Evolutionary conservation across 257 asterid genomes (phyloP).

Genomic region (Asclepias syriaca): DNA sequence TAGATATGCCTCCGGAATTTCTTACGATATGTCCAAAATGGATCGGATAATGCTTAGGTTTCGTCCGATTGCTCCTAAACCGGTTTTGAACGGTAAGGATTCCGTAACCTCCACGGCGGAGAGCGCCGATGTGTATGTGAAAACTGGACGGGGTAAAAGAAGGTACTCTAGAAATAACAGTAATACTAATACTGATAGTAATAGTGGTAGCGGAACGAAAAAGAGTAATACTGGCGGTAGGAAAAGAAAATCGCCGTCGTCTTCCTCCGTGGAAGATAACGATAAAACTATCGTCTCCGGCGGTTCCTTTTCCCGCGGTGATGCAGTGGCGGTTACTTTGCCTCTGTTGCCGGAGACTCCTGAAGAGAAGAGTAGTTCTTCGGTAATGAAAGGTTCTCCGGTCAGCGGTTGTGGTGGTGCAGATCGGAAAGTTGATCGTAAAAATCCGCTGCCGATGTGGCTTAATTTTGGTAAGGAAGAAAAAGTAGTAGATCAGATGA

Average conservation of each 20-base stretch:
- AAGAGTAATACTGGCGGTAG: constrained; percentile 7
- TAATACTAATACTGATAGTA: background rate
- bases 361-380: background rate
- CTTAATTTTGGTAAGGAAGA: constrained; percentile 35
- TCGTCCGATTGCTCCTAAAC: constrained; percentile 88
- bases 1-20: constrained; percentile 40
- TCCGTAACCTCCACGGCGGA: constrained; percentile 27
- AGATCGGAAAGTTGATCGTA: background rate
- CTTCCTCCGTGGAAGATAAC: constrained; percentile 24
- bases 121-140: constrained; percentile 9
- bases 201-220: background rate
- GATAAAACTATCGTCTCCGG: constrained; percentile 20
- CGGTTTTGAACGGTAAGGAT: constrained; percentile 24
- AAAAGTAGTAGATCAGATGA: background rate
- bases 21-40: constrained; percentile 44
- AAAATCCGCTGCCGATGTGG: constrained; percentile 30
- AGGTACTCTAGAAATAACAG: constrained; percentile 26
- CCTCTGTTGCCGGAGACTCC: constrained; percentile 48
- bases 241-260: constrained; percentile 19
- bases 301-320: constrained; percentile 28
- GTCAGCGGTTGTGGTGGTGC: background rate
- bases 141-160: constrained; percentile 36
- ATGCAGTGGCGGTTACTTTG: constrained; percentile 33
- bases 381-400: constrained; percentile 17
- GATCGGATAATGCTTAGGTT: constrained; percentile 54